Evolutionary conservation across 805 yeast species (phyloP).

Genomic region (Suhomyces faveliae): DNA sequence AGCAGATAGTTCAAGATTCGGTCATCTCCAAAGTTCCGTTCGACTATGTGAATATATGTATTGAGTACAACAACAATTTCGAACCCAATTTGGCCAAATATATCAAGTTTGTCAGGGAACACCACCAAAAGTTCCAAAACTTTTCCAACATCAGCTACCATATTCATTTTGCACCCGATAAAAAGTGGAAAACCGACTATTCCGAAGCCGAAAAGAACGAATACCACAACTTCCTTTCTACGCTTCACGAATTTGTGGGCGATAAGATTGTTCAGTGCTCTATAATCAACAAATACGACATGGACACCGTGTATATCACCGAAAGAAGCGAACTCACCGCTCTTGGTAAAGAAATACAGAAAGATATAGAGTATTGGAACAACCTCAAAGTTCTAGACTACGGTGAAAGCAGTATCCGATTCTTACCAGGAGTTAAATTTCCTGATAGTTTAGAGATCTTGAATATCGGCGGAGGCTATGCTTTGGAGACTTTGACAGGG

Average conservation of each 20-base stretch:
- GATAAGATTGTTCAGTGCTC: constrained; percentile 38
- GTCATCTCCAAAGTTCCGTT: constrained; percentile 13
- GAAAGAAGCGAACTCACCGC: constrained; percentile 31
- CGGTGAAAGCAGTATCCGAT: constrained; percentile 35
- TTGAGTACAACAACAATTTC: constrained; percentile 33
- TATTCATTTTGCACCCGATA: constrained; percentile 30
- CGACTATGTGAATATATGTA: constrained; percentile 26
- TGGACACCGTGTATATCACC: constrained; percentile 32
- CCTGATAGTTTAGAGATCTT: constrained; percentile 38
- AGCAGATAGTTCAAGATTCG: constrained; percentile 12
- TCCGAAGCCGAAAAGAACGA: constrained; percentile 20
- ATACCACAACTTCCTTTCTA: constrained; percentile 25
- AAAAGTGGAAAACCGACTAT: constrained; percentile 32
- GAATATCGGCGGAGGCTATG: constrained; percentile 40
- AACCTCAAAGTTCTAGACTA: constrained; percentile 35
- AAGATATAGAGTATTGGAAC: constrained; percentile 35
- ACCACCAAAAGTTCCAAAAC: constrained; percentile 14
- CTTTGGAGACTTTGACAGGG: constrained; percentile 40
- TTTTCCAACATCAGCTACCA: constrained; percentile 32
- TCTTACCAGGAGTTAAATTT: constrained; percentile 39
- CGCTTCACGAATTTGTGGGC: constrained; percentile 21
- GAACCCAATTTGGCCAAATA: constrained; percentile 21
- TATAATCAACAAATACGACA: constrained; percentile 35
- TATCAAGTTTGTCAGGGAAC: constrained; percentile 19
- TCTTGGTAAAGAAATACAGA: constrained; percentile 37